Conservation (phyloP, 1,139 yeast species). For the Hanseniaspora gamundiae region DNA sequence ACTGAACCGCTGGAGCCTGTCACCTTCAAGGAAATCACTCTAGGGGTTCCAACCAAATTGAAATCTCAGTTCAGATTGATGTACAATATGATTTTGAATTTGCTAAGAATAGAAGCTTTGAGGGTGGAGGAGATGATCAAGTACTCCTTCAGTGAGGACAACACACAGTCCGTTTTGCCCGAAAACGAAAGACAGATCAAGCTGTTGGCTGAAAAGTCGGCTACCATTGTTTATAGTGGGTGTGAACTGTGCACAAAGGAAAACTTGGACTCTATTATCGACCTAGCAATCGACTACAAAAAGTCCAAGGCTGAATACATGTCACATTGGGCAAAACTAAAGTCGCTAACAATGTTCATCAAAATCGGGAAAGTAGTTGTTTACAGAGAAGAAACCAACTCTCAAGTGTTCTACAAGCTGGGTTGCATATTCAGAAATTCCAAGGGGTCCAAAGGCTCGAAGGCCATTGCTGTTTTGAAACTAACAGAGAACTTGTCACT, state of each 20-base stretch:
- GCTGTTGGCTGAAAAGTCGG: slow-evolving; percentile 37
- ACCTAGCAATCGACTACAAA: slow-evolving; percentile 35
- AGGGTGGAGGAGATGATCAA: slow-evolving; percentile 96
- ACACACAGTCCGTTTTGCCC: slow-evolving; percentile 75
- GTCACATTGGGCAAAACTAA: slow-evolving; percentile 34
- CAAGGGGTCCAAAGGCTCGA: slow-evolving; percentile 14
- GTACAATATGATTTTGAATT: slow-evolving; percentile 86
- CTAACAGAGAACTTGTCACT: slow-evolving; percentile 20
- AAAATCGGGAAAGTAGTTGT: slow-evolving; percentile 49
- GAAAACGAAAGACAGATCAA: slow-evolving; percentile 66
- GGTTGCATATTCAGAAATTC: slow-evolving; percentile 44
- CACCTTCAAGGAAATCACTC: slow-evolving; percentile 62
- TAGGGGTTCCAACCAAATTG: slow-evolving; percentile 82
- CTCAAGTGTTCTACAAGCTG: slow-evolving; percentile 26
- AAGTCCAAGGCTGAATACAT: slow-evolving; percentile 34
- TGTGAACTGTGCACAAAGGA: slow-evolving; percentile 29
- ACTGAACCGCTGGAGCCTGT: slow-evolving; percentile 50
- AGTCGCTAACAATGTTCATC: slow-evolving; percentile 37
- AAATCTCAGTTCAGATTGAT: slow-evolving; percentile 89
- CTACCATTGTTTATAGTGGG: slow-evolving; percentile 28
- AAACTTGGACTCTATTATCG: slow-evolving; percentile 34
- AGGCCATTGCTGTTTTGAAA: slow-evolving; percentile 21
- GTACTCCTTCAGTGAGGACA: slow-evolving; percentile 86
- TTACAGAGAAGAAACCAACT: slow-evolving; percentile 36
- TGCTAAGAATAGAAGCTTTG: slow-evolving; percentile 84